Conservation (phyloP, 495 filamentous ascomycete genomes). For the Tuber umbilicatum region DNA sequence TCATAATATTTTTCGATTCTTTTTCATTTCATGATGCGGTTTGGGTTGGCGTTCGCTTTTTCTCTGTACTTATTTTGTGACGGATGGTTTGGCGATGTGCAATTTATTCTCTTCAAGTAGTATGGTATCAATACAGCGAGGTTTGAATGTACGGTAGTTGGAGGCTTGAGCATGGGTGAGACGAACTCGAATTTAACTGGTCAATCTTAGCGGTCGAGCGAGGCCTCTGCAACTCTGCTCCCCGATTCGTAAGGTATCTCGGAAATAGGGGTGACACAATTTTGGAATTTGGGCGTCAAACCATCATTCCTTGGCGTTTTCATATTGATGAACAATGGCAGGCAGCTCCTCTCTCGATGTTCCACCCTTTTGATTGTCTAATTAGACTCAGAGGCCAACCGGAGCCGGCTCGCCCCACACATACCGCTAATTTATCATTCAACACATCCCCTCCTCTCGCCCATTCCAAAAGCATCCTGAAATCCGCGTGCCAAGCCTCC, state of each 20-base stretch:
- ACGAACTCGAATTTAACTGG: background rate
- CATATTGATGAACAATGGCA: too few species aligned
- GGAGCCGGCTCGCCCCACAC: too few species aligned
- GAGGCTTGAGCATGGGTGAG: background rate
- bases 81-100: background rate
- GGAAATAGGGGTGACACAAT: background rate
- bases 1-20: background rate
- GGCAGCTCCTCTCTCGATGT: too few species aligned
- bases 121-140: background rate
- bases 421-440: too few species aligned
- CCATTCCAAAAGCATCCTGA: too few species aligned
- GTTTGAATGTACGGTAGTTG: background rate
- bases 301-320: too few species aligned
- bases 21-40: background rate
- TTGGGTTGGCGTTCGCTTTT: conserved; percentile 5
- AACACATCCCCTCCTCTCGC: too few species aligned
- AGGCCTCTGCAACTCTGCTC: background rate
- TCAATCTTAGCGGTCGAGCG: background rate
- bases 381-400: too few species aligned
- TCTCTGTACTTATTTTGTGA: background rate
- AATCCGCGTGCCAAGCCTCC: too few species aligned
- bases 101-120: background rate
- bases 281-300: background rate
- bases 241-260: background rate
- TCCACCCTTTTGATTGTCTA: too few species aligned